A percentile compares a stretch with the other conserved stretches of the same genome.
Evolutionary conservation across 2,329 filamentous ascomycete genomes (phyloP).

Genomic region (Penicillium glabrum): DNA sequence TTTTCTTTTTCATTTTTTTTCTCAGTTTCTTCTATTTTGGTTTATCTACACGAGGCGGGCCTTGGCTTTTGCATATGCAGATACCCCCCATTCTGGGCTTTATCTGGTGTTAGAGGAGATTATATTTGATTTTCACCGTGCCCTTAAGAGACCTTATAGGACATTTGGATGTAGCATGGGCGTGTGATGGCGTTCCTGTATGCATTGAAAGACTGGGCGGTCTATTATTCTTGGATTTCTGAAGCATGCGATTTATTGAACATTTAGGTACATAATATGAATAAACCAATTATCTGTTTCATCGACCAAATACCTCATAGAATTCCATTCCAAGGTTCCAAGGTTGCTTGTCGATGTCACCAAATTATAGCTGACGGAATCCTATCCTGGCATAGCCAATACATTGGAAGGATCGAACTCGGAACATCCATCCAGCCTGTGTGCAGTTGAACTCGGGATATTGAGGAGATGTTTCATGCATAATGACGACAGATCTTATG

Average conservation of each 20-base stretch:
- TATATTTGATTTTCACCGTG: constrained; percentile 15
- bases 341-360: no score
- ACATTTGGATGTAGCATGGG: constrained; percentile 4
- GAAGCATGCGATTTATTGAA: background rate
- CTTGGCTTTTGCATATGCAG: constrained; percentile 24
- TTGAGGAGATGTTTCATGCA: background rate
- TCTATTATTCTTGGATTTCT: background rate
- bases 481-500: background rate
- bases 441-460: background rate
- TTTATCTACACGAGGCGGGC: constrained; percentile 15
- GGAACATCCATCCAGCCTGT: no score
- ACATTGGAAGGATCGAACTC: no score
- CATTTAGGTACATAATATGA: background rate
- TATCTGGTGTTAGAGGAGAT: constrained; percentile 26
- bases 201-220: constrained; percentile 16
- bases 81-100: constrained; percentile 25
- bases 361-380: no score
- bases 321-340: background rate
- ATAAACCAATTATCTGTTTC: background rate
- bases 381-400: no score
- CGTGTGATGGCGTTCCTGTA: constrained; percentile 18
- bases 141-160: background rate
- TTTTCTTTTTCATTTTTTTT: background rate
- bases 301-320: background rate
- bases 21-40: background rate